A percentile compares a stretch with the other conserved stretches of the same genome.
phyloP scores from a whole-genome alignment of 192 early-diverging fungal species.

The Chytriomyces sp. region DNA sequence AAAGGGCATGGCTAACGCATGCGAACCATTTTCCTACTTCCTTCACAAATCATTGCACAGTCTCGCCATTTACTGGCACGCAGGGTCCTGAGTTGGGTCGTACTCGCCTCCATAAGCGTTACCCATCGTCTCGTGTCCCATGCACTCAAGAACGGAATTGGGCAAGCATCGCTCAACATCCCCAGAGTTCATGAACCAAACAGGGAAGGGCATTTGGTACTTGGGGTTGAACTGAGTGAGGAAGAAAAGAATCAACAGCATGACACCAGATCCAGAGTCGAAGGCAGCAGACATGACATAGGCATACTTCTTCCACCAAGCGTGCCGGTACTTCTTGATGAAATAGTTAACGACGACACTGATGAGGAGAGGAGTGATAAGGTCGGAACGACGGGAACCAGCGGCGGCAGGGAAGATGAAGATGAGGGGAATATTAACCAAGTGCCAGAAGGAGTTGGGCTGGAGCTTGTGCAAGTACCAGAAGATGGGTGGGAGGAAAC shows the following conservation, averaged over 20 bases:
- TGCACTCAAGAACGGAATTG: constrained; percentile 14
- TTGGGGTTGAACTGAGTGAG: background rate
- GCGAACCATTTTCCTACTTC: no score
- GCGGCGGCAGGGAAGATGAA: constrained; percentile 6
- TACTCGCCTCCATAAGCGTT: constrained; percentile 9
- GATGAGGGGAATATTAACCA: no score
- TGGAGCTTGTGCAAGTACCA: constrained; percentile 3
- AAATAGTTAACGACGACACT: constrained; percentile 24
- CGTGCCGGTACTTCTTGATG: background rate
- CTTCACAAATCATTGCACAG: no score
- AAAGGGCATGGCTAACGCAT: no score
- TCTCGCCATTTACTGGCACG: no score
- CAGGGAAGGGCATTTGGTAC: constrained; percentile 7
- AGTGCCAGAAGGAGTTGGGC: constrained; percentile 19
- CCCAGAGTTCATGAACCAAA: background rate
- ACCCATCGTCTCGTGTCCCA: constrained; percentile 7
- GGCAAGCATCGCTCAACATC: constrained; percentile 20
- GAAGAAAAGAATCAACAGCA: constrained; percentile 23
- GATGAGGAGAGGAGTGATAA: constrained; percentile 11
- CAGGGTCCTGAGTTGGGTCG: background rate
- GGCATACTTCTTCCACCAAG: no score
- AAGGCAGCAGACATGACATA: no score
- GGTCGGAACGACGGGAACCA: background rate
- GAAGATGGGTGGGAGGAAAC: background rate
- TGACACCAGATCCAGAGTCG: no score